Evolutionary conservation across 2,329 filamentous ascomycete genomes (phyloP).

Genomic region (Tolypocladium ovalisporum): DNA sequence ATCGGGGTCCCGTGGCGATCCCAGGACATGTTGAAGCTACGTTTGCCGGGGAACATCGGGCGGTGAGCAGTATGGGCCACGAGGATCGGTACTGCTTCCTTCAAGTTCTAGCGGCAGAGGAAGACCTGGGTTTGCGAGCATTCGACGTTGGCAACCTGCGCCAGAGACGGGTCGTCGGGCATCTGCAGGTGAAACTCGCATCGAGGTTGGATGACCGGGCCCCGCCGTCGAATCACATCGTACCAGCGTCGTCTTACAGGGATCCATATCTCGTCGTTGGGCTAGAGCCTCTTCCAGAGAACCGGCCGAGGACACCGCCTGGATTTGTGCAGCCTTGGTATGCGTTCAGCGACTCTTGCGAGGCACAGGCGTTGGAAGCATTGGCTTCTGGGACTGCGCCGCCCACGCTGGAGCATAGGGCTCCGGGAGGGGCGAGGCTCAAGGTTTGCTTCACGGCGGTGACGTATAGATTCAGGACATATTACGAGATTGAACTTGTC

Average conservation of each 20-base stretch:
- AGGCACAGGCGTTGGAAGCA: background rate
- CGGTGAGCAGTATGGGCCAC: background rate
- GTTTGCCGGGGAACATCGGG: background rate
- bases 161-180: background rate
- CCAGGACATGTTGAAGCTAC: background rate
- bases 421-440: background rate
- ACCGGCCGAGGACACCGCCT: background rate
- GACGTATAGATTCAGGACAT: slow-evolving; percentile 1
- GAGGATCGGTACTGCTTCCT: background rate
- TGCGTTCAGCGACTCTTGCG: background rate
- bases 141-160: background rate
- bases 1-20: background rate
- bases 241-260: background rate
- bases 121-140: background rate
- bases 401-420: background rate
- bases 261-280: background rate
- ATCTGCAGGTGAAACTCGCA: background rate
- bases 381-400: background rate
- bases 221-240: background rate
- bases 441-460: background rate
- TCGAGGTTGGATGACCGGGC: background rate
- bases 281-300: background rate
- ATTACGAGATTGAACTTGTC: background rate
- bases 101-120: background rate
- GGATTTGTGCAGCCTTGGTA: background rate